These are phyloP conservation scores for Crithidia expoeki DNA, from an alignment of 208 protist species.

Conservation along the genomic window DNA sequence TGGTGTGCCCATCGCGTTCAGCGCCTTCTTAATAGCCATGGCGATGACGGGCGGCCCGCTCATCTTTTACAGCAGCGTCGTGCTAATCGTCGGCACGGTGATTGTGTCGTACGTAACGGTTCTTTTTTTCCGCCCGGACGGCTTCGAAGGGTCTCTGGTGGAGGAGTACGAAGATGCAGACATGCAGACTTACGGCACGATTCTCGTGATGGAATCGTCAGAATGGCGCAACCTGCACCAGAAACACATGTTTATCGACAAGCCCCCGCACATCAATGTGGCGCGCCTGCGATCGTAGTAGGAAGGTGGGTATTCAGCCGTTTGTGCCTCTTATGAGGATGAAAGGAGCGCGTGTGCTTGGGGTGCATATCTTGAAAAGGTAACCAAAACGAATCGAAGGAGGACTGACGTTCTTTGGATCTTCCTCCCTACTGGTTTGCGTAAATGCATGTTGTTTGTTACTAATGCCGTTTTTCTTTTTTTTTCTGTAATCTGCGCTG, in stretches of 20 bases:
- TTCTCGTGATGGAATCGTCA: conserved; percentile 69
- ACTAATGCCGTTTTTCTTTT: too few species aligned
- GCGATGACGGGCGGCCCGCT: conserved; percentile 52
- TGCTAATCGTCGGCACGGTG: conserved; percentile 64
- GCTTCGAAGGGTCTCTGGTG: conserved; percentile 84
- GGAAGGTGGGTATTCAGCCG: too few species aligned
- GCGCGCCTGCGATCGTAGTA: conserved; percentile 12
- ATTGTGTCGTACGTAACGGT: conserved; percentile 69
- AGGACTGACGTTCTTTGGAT: too few species aligned
- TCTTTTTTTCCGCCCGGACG: conserved; percentile 64
- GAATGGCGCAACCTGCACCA: conserved; percentile 76
- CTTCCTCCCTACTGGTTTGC: too few species aligned
- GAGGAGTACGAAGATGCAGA: conserved; percentile 88
- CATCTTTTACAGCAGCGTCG: conserved; percentile 58
- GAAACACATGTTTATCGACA: conserved; percentile 62
- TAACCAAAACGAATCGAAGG: too few species aligned
- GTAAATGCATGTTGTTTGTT: too few species aligned
- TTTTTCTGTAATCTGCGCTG: too few species aligned
- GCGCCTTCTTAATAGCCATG: conserved; percentile 70
- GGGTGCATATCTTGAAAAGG: too few species aligned
- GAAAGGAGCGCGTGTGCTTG: too few species aligned
- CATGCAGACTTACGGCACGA: conserved; percentile 80
- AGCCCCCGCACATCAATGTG: conserved; percentile 46
- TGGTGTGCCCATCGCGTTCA: conserved; percentile 77
- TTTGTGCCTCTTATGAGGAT: too few species aligned